A percentile compares a stretch with the other conserved stretches of the same genome.
These are phyloP conservation scores for Pyrus betulifolia DNA, from an alignment of 306 rosid genomes.

Conservation along the genomic window DNA sequence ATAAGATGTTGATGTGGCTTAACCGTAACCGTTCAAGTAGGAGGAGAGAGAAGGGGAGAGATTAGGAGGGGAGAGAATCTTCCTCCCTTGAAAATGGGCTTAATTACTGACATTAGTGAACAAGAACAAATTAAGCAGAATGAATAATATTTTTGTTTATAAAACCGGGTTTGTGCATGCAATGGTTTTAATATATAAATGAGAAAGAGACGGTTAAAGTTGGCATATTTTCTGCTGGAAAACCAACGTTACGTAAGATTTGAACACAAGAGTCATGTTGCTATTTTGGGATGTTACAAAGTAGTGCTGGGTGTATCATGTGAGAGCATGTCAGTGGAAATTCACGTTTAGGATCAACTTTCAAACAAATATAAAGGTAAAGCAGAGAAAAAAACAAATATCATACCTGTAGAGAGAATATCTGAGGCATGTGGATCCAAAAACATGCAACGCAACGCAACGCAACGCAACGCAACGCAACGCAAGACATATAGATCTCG, in stretches of 20 bases:
- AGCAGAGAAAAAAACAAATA: background rate
- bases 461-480: background rate
- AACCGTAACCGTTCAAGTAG: no score
- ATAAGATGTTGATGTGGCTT: no score
- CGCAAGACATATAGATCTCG: background rate
- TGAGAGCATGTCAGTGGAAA: background rate
- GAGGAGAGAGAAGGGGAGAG: no score
- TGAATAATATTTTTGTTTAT: no score
- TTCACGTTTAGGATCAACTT: background rate
- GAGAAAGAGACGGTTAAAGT: background rate
- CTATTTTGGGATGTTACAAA: no score
- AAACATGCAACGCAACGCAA: background rate
- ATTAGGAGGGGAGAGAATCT: no score
- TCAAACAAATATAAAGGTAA: background rate
- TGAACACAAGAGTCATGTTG: no score
- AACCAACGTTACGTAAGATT: background rate
- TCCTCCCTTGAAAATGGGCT: background rate
- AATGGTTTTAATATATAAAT: background rate
- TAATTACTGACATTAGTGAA: background rate
- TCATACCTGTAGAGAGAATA: background rate
- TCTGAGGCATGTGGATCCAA: background rate
- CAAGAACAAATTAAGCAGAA: no score
- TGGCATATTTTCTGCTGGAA: background rate
- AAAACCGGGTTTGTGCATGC: no score
- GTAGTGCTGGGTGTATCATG: background rate